Conservation (phyloP, 1,284 basidiomycete genomes). For the Ceratobasidium sp. region DNA sequence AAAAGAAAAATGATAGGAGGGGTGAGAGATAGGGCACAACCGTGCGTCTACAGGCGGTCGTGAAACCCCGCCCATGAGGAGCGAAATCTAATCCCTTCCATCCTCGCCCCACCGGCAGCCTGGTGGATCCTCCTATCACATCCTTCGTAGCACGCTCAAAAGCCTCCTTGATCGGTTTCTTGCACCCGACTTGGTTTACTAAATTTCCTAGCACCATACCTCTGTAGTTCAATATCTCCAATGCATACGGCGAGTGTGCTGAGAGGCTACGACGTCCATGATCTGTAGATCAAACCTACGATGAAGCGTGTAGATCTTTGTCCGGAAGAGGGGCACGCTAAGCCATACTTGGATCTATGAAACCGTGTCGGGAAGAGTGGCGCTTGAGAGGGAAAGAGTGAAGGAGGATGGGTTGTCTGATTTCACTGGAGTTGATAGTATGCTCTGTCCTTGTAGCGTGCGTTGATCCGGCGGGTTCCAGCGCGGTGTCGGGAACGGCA, state of each 20-base stretch:
- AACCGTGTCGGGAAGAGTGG: constrained; percentile 50
- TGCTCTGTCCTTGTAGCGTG: constrained; percentile 82
- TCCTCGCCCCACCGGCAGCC: constrained; percentile 52
- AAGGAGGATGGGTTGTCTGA: constrained; percentile 87
- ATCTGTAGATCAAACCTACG: constrained; percentile 98
- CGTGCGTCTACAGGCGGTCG: constrained; percentile 79
- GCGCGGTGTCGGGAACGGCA: constrained; percentile 93
- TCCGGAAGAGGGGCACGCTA: constrained; percentile 96
- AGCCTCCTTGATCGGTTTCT: constrained; percentile 96
- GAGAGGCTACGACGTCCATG: constrained; percentile 90
- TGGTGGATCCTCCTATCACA: constrained; percentile 51
- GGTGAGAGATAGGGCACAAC: constrained; percentile 62
- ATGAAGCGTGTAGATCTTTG: constrained; percentile 94
- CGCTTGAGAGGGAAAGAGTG: constrained; percentile 54
- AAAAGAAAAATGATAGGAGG: constrained; percentile 24
- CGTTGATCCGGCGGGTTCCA: constrained; percentile 94
- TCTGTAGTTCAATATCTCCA: constrained; percentile 80
- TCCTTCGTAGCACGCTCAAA: constrained; percentile 83
- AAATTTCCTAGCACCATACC: constrained; percentile 89
- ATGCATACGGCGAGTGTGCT: constrained; percentile 60
- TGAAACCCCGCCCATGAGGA: constrained; percentile 85
- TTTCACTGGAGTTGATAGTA: constrained; percentile 95
- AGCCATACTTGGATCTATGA: constrained; percentile 96
- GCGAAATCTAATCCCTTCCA: constrained; percentile 80
- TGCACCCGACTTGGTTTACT: constrained; percentile 95